Conservation (phyloP, 257 asterid species). For the Plantago major region DNA sequence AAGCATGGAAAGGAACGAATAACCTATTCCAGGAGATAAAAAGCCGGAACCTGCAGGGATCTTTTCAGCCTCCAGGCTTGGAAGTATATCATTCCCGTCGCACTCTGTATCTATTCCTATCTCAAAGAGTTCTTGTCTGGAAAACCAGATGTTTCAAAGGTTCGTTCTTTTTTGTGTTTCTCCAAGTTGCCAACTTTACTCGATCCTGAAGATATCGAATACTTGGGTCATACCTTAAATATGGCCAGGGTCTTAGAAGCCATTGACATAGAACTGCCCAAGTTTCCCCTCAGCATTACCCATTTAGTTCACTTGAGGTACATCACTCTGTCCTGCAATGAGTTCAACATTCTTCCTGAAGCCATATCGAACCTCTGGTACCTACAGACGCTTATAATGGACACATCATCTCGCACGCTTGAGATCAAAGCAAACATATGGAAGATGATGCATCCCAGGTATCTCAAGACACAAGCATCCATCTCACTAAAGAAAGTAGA, state of each 20-base stretch:
- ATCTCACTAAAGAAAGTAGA: background rate
- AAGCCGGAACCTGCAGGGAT: too few relatives aligned
- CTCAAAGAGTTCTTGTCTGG: background rate
- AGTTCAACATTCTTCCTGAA: background rate
- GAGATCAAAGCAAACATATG: background rate
- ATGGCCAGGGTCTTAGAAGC: background rate
- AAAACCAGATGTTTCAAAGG: background rate
- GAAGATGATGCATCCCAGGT: background rate
- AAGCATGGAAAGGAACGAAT: background rate
- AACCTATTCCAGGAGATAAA: background rate
- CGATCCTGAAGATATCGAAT: background rate
- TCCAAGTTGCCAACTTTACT: background rate
- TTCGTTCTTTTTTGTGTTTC: background rate
- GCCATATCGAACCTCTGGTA: background rate
- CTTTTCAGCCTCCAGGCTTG: background rate
- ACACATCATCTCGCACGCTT: background rate
- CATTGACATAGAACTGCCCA: background rate
- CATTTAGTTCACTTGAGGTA: background rate
- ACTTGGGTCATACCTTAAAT: background rate
- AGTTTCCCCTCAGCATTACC: background rate
- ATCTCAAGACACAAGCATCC: background rate
- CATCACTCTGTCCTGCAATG: background rate
- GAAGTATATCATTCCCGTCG: background rate
- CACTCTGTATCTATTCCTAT: background rate
- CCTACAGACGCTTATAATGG: background rate